A percentile compares a stretch with the other conserved stretches of the same genome.
phyloP scores from a whole-genome alignment of 1,139 yeast species.

The Saccharomyces hybrid region DNA sequence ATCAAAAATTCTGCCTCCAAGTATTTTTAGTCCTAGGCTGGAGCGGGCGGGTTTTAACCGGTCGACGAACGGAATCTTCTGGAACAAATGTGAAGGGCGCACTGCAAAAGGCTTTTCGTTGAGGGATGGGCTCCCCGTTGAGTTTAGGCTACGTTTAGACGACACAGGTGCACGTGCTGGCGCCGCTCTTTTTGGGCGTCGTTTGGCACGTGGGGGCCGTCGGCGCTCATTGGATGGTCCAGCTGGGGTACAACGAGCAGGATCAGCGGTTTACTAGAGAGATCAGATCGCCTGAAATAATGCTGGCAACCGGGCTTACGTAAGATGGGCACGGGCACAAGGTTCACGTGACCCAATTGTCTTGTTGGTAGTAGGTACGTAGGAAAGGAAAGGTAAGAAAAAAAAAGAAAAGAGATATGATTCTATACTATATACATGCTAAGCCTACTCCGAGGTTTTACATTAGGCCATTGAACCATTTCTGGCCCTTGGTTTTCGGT shows the following conservation, averaged over 20 bases:
- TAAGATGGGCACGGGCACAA: neutral
- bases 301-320: neutral
- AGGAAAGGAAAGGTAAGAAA: neutral
- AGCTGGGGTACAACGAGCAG: neutral
- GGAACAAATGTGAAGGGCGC: neutral
- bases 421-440: neutral
- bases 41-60: neutral
- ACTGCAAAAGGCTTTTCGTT: neutral
- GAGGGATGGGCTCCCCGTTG: neutral
- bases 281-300: neutral
- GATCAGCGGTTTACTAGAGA: neutral
- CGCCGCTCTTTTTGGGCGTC: neutral
- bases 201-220: neutral
- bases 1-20: neutral
- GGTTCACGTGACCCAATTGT: neutral
- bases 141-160: neutral
- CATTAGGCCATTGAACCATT: conserved; percentile 30
- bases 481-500: conserved; percentile 20
- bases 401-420: neutral
- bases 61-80: neutral
- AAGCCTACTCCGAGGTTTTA: conserved; percentile 3
- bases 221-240: neutral
- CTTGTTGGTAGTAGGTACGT: neutral
- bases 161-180: neutral
- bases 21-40: neutral